phyloP scores from a whole-genome alignment of 2,329 filamentous ascomycete species.

The Penicillium sclerotiorum region DNA sequence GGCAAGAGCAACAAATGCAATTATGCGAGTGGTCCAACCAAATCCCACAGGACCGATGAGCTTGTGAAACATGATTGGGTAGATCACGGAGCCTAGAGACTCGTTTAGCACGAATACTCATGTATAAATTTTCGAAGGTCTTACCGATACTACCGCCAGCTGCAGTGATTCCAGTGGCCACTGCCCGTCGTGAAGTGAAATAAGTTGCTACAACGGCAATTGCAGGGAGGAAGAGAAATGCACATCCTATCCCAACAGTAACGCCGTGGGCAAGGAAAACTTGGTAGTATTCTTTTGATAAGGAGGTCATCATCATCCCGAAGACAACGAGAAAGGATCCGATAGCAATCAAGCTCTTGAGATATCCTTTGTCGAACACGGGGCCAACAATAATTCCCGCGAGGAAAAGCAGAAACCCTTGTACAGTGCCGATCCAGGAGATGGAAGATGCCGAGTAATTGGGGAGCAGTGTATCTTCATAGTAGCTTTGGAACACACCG shows the following conservation, averaged over 20 bases:
- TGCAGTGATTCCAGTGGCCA: slow-evolving; percentile 33
- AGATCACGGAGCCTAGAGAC: slow-evolving; percentile 45
- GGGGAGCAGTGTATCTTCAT: slow-evolving; percentile 28
- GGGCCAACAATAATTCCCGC: slow-evolving; percentile 50
- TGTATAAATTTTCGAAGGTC: background rate
- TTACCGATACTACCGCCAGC: slow-evolving; percentile 35
- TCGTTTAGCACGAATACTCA: background rate
- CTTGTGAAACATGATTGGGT: slow-evolving; percentile 51
- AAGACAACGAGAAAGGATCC: slow-evolving; percentile 50
- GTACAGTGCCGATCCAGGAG: slow-evolving; percentile 53
- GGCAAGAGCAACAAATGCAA: slow-evolving; percentile 50
- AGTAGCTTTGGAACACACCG: slow-evolving; percentile 53
- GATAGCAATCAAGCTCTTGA: slow-evolving; percentile 42
- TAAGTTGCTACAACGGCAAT: slow-evolving; percentile 31
- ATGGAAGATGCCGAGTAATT: slow-evolving; percentile 34
- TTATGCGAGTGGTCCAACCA: slow-evolving; percentile 52
- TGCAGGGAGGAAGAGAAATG: slow-evolving; percentile 33
- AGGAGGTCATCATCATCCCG: slow-evolving; percentile 54
- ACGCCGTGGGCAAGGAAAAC: slow-evolving; percentile 39
- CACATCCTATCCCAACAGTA: slow-evolving; percentile 31
- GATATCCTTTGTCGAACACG: slow-evolving; percentile 53
- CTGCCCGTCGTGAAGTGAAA: slow-evolving; percentile 28
- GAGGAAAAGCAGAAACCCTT: slow-evolving; percentile 50
- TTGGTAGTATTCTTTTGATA: slow-evolving; percentile 51
- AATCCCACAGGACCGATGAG: slow-evolving; percentile 51